phyloP scores from a whole-genome alignment of 768 basidiomycete genomes.

The Naganishia randhawae region DNA sequence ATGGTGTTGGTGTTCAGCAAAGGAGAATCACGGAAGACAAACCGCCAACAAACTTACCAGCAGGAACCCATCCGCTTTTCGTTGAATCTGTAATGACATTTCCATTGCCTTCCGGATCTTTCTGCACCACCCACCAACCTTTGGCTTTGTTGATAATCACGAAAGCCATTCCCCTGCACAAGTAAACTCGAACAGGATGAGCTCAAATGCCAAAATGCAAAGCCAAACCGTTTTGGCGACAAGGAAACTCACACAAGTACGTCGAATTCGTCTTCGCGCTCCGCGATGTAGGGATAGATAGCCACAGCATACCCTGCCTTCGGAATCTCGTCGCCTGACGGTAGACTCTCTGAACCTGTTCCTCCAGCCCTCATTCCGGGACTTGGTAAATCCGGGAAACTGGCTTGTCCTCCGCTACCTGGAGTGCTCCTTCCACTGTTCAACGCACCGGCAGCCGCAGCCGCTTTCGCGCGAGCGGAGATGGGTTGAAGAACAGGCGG shows the following conservation, averaged over 20 bases:
- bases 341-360: conserved; percentile 36
- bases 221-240: conserved; percentile 18
- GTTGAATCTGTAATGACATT: conserved; percentile 67
- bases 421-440: conserved; percentile 27
- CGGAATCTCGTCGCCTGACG: conserved; percentile 49
- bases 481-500: conserved; percentile 49
- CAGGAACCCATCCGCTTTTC: conserved; percentile 95
- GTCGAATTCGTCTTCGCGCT: conserved; percentile 97
- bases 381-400: conserved; percentile 47
- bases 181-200: not conserved
- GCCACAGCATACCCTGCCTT: conserved; percentile 88
- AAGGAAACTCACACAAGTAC: conserved; percentile 74
- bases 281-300: conserved; percentile 98
- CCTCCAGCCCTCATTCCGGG: conserved; percentile 39
- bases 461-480: conserved; percentile 34
- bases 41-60: conserved; percentile 56
- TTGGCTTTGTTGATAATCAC: conserved; percentile 88
- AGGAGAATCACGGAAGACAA: not conserved
- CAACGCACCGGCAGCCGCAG: conserved; percentile 33
- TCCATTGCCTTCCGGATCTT: conserved; percentile 80
- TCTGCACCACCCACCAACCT: conserved; percentile 99
- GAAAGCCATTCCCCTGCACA: conserved; percentile 77
- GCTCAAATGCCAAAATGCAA: too few relatives aligned
- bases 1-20: not conserved
- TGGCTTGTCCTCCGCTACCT: conserved; percentile 36